These are phyloP conservation scores for Babesia microti DNA, from an alignment of 169 alveolate genomes.

Conservation along the genomic window DNA sequence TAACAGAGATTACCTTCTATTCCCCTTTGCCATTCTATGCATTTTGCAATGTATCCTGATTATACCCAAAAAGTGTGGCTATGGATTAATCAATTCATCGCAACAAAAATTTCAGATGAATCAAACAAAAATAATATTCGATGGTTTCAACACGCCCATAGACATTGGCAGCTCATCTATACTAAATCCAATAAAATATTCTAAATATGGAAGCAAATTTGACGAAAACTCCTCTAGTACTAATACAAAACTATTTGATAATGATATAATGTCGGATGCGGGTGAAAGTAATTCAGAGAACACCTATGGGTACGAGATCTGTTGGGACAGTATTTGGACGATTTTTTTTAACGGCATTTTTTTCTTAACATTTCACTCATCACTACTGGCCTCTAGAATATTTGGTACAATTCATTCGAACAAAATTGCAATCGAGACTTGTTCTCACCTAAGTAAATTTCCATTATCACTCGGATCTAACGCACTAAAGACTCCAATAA, in stretches of 20 bases:
- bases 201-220: neutral
- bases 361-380: constrained; percentile 40
- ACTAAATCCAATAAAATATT: neutral
- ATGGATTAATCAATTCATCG: no score
- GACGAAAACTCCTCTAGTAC: neutral
- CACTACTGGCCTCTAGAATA: constrained; percentile 43
- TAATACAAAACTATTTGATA: no score
- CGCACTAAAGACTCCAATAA: constrained; percentile 8
- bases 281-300: no score
- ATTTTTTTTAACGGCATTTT: constrained; percentile 20
- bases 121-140: no score
- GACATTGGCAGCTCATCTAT: neutral
- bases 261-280: no score
- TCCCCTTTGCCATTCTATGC: no score
- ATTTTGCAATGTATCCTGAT: no score
- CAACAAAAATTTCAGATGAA: no score
- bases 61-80: no score
- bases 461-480: constrained; percentile 36
- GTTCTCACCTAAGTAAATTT: constrained; percentile 26
- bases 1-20: no score
- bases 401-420: constrained; percentile 28
- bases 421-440: constrained; percentile 40
- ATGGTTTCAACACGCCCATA: no score
- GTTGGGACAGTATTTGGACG: constrained; percentile 49
- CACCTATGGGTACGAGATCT: constrained; percentile 8